Percentiles rank a stretch among this genome's conserved stretches.
phyloP scores from a whole-genome alignment of 1,284 basidiomycete species.

The Pyrrhoderma noxium region DNA sequence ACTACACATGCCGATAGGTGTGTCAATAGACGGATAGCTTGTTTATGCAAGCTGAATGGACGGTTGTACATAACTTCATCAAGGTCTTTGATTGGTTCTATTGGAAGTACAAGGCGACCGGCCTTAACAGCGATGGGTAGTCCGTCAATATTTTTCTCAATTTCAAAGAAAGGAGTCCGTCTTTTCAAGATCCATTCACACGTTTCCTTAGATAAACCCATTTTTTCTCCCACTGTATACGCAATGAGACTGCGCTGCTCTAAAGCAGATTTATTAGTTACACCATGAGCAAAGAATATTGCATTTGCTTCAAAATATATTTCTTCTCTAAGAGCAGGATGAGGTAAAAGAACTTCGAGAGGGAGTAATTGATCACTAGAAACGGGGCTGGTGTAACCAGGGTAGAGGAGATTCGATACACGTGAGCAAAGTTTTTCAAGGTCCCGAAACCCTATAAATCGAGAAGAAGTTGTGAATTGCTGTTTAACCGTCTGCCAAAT shows the following conservation, averaged over 20 bases:
- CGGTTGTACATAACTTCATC: constrained; percentile 32
- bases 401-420: constrained; percentile 43
- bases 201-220: constrained; percentile 61
- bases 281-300: constrained; percentile 80
- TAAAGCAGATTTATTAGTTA: constrained; percentile 45
- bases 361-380: constrained; percentile 31
- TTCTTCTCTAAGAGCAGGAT: constrained; percentile 80
- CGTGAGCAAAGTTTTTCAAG: constrained; percentile 84
- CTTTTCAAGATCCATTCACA: constrained; percentile 47
- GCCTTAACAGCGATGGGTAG: constrained; percentile 45
- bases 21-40: constrained; percentile 76
- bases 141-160: constrained; percentile 63
- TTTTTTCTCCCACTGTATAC: constrained; percentile 49
- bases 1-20: constrained; percentile 74
- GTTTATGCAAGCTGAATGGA: constrained; percentile 88
- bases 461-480: constrained; percentile 42
- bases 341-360: constrained; percentile 44
- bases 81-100: constrained; percentile 33
- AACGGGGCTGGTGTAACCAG: not conserved
- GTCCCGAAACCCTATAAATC: constrained; percentile 75
- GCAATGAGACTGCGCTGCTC: constrained; percentile 45
- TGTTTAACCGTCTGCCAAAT: constrained; percentile 55
- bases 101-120: constrained; percentile 49
- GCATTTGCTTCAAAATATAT: constrained; percentile 88
- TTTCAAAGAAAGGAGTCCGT: constrained; percentile 62